A percentile compares a stretch with the other conserved stretches of the same genome.
phyloP scores from a whole-genome alignment of 192 early-diverging fungal species.

The Gonapodya sp. region DNA sequence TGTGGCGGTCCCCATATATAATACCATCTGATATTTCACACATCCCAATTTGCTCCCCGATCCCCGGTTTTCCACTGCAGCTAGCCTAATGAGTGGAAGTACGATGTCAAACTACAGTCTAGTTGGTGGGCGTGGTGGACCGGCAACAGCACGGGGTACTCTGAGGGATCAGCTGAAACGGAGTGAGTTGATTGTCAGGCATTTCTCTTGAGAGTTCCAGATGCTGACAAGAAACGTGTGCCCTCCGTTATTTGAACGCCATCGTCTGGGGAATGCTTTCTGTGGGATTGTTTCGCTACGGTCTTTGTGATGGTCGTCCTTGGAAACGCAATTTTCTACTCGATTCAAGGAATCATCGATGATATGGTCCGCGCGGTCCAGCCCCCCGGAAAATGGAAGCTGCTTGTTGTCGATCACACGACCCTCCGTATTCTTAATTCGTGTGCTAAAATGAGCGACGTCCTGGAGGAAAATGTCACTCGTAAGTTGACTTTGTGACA shows the following conservation, averaged over 20 bases:
- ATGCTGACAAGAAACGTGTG: too few species aligned
- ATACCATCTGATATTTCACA: too few species aligned
- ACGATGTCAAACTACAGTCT: background rate
- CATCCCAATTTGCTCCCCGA: too few species aligned
- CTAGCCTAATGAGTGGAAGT: too few species aligned
- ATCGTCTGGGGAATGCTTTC: background rate
- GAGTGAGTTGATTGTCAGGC: background rate
- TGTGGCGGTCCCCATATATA: too few species aligned
- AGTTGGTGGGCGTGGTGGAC: background rate
- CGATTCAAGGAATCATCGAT: background rate
- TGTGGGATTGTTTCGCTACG: background rate
- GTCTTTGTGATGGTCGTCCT: background rate
- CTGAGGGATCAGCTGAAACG: background rate
- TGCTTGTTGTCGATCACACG: slow-evolving; percentile 32
- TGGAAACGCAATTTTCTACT: background rate
- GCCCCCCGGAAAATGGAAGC: slow-evolving; percentile 29
- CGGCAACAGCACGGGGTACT: background rate
- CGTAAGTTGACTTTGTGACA: slow-evolving; percentile 24
- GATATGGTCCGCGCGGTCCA: slow-evolving; percentile 12
- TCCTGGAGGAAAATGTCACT: slow-evolving; percentile 34
- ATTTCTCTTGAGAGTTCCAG: background rate
- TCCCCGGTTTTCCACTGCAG: too few species aligned
- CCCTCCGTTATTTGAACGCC: too few species aligned
- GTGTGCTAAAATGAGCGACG: slow-evolving; percentile 19
- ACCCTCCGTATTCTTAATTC: slow-evolving; percentile 26